phyloP scores from a whole-genome alignment of 2,329 filamentous ascomycete genomes.

The Botrytis fragariae region DNA sequence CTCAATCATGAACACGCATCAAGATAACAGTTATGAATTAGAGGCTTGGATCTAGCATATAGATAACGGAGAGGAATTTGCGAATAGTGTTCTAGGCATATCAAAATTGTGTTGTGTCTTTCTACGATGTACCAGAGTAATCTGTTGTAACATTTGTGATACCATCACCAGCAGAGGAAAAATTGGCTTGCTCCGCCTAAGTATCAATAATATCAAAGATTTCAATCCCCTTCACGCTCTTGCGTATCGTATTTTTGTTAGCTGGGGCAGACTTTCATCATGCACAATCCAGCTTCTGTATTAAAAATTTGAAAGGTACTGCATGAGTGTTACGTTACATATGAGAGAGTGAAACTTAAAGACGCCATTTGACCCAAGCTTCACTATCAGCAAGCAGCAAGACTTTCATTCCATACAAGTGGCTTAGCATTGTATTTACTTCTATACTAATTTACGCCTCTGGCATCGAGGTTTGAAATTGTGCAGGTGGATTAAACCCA shows the following conservation, averaged over 20 bases:
- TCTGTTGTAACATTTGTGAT: background rate
- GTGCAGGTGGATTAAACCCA: background rate
- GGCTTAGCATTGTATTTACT: background rate
- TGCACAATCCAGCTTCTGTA: background rate
- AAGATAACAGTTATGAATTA: accelerated
- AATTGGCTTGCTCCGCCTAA: background rate
- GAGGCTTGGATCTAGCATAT: background rate
- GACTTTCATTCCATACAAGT: background rate
- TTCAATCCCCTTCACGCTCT: no score
- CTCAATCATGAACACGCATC: background rate
- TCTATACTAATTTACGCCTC: background rate
- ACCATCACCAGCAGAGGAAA: background rate
- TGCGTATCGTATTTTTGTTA: background rate
- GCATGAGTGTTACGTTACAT: background rate
- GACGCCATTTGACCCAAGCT: background rate
- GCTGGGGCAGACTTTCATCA: background rate
- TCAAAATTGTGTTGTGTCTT: background rate
- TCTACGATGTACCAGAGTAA: background rate
- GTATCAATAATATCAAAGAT: no score
- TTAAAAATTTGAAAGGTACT: accelerated
- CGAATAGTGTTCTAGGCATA: background rate
- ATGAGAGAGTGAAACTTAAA: background rate
- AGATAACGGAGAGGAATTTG: background rate
- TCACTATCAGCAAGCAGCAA: background rate
- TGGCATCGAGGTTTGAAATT: no score